Evolutionary conservation across 495 filamentous ascomycete species (phyloP).

Genomic region (Trypethelium eluteriae): DNA sequence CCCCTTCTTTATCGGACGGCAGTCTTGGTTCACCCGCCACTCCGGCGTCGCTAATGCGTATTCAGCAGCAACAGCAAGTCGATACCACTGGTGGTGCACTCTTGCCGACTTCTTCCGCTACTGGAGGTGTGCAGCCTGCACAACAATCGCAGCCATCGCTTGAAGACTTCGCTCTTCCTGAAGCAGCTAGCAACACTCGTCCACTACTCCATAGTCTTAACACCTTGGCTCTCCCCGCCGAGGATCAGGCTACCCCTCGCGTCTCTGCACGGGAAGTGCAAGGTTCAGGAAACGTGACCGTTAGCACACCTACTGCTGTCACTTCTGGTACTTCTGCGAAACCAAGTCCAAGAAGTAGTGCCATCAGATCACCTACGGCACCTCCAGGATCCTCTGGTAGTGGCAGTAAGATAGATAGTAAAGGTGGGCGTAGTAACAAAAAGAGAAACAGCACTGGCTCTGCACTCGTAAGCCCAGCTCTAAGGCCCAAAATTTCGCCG

Average conservation of each 20-base stretch:
- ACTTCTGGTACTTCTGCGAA: constrained; percentile 18
- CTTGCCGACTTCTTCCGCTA: too few species aligned
- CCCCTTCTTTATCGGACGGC: not conserved
- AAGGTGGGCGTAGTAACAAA: constrained; percentile 38
- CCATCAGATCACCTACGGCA: constrained; percentile 24
- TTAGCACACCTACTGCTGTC: constrained; percentile 19
- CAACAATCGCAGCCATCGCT: constrained; percentile 14
- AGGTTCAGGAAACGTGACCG: constrained; percentile 25
- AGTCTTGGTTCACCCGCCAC: constrained; percentile 25
- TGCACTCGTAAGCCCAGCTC: constrained; percentile 70
- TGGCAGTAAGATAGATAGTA: constrained; percentile 26
- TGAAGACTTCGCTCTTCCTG: constrained; percentile 36
- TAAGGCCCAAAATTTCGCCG: constrained; percentile 89
- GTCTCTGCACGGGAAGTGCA: constrained; percentile 32
- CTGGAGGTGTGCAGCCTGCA: not conserved
- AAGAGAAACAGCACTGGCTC: constrained; percentile 72
- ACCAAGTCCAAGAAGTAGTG: constrained; percentile 24
- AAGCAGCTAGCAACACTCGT: constrained; percentile 25
- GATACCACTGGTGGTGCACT: constrained; percentile 6
- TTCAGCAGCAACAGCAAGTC: constrained; percentile 18
- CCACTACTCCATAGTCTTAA: constrained; percentile 22
- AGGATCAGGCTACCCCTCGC: constrained; percentile 29
- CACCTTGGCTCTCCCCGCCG: constrained; percentile 15
- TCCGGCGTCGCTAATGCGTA: constrained; percentile 34
- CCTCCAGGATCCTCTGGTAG: not conserved